A percentile compares a stretch with the other conserved stretches of the same genome.
Evolutionary conservation across 164 flowering plant genomes (phyloP).

Genomic region (Kalanchoe fedtschenkoi): DNA sequence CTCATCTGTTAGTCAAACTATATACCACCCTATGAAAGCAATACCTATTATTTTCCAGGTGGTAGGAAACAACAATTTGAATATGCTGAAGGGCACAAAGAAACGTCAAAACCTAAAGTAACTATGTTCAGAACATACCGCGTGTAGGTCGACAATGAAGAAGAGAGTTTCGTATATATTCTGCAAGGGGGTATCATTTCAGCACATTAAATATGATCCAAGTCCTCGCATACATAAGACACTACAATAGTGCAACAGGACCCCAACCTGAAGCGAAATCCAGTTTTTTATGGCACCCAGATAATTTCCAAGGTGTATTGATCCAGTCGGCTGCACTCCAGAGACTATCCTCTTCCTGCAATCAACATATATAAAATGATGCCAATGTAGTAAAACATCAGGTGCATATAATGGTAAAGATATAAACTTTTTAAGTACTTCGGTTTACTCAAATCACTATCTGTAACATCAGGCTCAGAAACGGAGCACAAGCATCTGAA

Average conservation of each 20-base stretch:
- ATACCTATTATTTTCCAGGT: neutral
- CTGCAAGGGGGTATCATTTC: constrained; percentile 35
- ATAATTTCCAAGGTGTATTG: constrained; percentile 90
- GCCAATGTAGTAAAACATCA: neutral
- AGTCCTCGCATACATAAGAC: neutral
- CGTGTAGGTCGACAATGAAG: constrained; percentile 93
- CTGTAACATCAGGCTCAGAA: neutral
- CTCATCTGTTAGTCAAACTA: neutral
- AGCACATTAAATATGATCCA: neutral
- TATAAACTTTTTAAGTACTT: neutral
- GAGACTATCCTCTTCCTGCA: constrained; percentile 87
- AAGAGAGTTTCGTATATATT: constrained; percentile 74
- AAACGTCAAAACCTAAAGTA: neutral
- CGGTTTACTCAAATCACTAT: neutral
- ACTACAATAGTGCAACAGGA: neutral
- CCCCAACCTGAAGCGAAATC: constrained; percentile 71
- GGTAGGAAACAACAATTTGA: no score
- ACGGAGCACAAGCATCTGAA: neutral
- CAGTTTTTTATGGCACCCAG: constrained; percentile 95
- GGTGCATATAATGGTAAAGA: neutral
- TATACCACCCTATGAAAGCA: neutral
- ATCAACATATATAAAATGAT: neutral
- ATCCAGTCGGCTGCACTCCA: constrained; percentile 94
- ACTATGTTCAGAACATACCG: constrained; percentile 46
- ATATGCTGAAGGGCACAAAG: neutral